Percentiles rank a stretch among this genome's conserved stretches.
These are phyloP conservation scores for Adansonia madagascariensis DNA, from an alignment of 441 rosid species.

Conservation along the genomic window DNA sequence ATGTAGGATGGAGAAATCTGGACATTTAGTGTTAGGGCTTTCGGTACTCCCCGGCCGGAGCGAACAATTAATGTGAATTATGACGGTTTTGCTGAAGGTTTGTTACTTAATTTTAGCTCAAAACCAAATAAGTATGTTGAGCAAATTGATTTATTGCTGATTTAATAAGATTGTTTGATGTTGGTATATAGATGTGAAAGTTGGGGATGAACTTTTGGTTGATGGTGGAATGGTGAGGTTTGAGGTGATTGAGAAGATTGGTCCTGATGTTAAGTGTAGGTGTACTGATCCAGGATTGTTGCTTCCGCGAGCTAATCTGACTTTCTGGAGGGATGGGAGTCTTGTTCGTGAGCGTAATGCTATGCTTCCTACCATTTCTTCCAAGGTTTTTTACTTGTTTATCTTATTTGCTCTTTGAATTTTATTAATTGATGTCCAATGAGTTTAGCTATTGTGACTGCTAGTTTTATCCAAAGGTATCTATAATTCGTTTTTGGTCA, in stretches of 20 bases:
- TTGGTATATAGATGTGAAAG: conserved; percentile 64
- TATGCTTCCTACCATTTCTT: conserved; percentile 93
- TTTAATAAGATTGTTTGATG: conserved; percentile 15
- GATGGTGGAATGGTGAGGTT: conserved; percentile 99
- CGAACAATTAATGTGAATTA: conserved; percentile 84
- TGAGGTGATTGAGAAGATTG: conserved; percentile 93
- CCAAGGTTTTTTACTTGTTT: conserved; percentile 58
- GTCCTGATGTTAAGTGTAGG: conserved; percentile 86
- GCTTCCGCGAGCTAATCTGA: conserved; percentile 93
- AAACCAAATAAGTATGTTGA: not conserved
- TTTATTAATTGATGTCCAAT: not conserved
- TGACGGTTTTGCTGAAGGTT: conserved; percentile 97
- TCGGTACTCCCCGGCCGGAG: conserved; percentile 66
- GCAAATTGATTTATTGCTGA: conserved; percentile 20
- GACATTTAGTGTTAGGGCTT: conserved; percentile 93
- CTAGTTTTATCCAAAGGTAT: not conserved
- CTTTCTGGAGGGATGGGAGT: conserved; percentile 94
- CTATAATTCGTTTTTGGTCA: not conserved
- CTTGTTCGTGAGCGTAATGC: conserved; percentile 89
- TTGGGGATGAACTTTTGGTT: conserved; percentile 89
- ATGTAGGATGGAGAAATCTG: conserved; percentile 94
- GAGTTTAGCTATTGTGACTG: not conserved
- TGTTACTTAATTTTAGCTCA: not conserved
- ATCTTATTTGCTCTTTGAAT: not conserved
- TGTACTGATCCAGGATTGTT: conserved; percentile 95